Conservation (phyloP, 2,329 filamentous ascomycete genomes). For the Aspergillus viridinutans region DNA sequence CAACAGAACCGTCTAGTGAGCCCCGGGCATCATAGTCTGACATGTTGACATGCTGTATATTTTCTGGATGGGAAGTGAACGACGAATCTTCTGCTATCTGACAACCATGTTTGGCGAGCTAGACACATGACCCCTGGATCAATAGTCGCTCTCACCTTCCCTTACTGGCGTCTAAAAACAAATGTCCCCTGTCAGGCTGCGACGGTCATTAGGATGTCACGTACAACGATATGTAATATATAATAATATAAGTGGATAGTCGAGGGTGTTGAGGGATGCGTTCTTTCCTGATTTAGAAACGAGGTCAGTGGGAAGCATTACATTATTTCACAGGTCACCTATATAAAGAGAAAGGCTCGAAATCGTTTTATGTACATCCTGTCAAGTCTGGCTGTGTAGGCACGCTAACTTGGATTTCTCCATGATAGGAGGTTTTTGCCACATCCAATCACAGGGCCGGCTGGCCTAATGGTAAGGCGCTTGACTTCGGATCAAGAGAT, state of each 20-base stretch:
- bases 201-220: neutral
- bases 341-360: neutral
- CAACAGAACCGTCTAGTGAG: neutral
- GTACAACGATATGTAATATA: neutral
- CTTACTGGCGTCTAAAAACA: neutral
- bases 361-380: too few species aligned
- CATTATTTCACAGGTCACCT: too few species aligned
- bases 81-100: neutral
- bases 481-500: constrained; percentile 43
- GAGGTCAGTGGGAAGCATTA: neutral
- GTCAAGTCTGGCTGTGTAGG: too few species aligned
- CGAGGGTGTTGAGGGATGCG: neutral
- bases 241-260: neutral
- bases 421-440: neutral
- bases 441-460: constrained; percentile 26
- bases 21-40: neutral
- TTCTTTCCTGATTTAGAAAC: neutral
- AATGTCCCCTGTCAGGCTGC: neutral
- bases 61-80: neutral
- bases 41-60: neutral
- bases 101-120: neutral
- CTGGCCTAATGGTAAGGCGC: constrained; percentile 48
- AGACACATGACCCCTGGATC: neutral
- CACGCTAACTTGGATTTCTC: too few species aligned
- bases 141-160: neutral